Percentiles rank a stretch among this genome's conserved stretches.
These are phyloP conservation scores for Pseudocercospora vitis DNA, from an alignment of 2,329 filamentous ascomycete species.

Conservation along the genomic window DNA sequence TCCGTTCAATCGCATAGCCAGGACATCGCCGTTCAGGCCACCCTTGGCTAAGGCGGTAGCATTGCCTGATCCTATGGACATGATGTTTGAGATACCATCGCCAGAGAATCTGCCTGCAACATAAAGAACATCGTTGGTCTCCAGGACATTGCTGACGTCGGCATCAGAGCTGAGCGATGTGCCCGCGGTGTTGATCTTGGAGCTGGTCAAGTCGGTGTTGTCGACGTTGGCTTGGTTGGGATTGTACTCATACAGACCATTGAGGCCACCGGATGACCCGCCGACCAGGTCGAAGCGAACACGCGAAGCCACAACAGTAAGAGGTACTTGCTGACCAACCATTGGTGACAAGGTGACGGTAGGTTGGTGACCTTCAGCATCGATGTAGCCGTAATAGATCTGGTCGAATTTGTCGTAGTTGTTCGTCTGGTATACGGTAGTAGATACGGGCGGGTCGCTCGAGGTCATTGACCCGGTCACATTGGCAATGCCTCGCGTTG, in stretches of 20 bases:
- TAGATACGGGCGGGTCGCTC: conserved; percentile 54
- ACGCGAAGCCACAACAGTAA: conserved; percentile 86
- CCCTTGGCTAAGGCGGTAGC: conserved; percentile 63
- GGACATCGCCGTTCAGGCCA: conserved; percentile 79
- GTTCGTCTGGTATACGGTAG: conserved; percentile 82
- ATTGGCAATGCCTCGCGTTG: conserved; percentile 74
- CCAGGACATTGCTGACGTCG: conserved; percentile 65
- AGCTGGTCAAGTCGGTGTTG: conserved; percentile 66
- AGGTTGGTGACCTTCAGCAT: conserved; percentile 78
- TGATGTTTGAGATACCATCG: conserved; percentile 68
- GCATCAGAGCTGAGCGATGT: conserved; percentile 67
- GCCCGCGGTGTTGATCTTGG: conserved; percentile 74
- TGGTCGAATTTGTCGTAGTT: conserved; percentile 95
- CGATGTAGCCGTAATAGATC: conserved; percentile 81
- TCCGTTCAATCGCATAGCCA: conserved; percentile 66
- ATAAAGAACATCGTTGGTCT: conserved; percentile 61
- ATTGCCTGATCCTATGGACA: conserved; percentile 64
- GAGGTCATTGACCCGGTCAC: conserved; percentile 69
- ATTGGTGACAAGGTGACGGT: conserved; percentile 73
- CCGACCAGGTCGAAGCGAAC: conserved; percentile 75
- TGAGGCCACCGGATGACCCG: conserved; percentile 71
- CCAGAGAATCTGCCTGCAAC: conserved; percentile 84
- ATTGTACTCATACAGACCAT: conserved; percentile 87
- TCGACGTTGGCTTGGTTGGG: conserved; percentile 60
- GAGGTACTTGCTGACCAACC: conserved; percentile 60